These are phyloP conservation scores for Amanita rubescens DNA, from an alignment of 768 basidiomycete genomes.

Conservation along the genomic window DNA sequence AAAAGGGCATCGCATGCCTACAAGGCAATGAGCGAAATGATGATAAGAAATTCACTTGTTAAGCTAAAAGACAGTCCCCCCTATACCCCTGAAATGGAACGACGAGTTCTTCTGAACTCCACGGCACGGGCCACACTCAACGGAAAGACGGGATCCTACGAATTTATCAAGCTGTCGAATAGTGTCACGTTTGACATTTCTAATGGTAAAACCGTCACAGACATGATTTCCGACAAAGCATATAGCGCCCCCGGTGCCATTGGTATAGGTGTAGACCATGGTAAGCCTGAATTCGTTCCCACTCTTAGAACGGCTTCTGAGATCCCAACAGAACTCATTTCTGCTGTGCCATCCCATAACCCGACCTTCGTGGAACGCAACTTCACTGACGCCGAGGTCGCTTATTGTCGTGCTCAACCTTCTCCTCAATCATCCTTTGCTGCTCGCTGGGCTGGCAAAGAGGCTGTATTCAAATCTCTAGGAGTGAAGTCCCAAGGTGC, in stretches of 20 bases:
- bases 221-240: constrained; percentile 35
- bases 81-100: constrained; percentile 80
- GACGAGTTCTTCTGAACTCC: constrained; percentile 84
- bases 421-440: constrained; percentile 88
- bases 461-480: constrained; percentile 94
- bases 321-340: constrained; percentile 68
- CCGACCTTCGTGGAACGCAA: constrained; percentile 84
- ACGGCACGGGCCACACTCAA: constrained; percentile 79
- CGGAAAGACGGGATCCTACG: constrained; percentile 80
- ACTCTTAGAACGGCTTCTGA: constrained; percentile 6
- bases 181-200: constrained; percentile 47
- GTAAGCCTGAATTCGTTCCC: constrained; percentile 26
- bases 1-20: constrained; percentile 65
- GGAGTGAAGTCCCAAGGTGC: constrained; percentile 88
- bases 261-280: constrained; percentile 89
- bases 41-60: constrained; percentile 89
- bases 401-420: constrained; percentile 83
- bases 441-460: constrained; percentile 96
- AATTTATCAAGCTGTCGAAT: constrained; percentile 62
- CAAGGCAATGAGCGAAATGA: constrained; percentile 92
- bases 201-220: constrained; percentile 61
- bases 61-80: constrained; percentile 93
- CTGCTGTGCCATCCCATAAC: constrained; percentile 85
- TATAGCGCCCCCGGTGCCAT: constrained; percentile 32
- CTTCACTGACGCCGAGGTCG: constrained; percentile 84